Conservation (phyloP, 1,284 basidiomycete species). For the Pholiota adiposa region DNA sequence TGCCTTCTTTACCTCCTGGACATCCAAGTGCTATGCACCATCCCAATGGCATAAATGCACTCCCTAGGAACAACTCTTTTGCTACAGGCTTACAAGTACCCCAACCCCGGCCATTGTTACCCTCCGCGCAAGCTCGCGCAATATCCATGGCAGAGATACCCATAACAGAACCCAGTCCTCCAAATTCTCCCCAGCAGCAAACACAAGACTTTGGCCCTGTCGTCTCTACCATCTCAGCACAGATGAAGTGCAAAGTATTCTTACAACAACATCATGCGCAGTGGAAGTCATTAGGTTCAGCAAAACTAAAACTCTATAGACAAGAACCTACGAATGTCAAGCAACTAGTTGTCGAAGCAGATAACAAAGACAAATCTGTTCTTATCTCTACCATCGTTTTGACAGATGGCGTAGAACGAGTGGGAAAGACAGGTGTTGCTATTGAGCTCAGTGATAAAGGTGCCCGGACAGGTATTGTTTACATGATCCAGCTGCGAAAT, state of each 20-base stretch:
- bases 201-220: slow-evolving; percentile 64
- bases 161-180: slow-evolving; percentile 75
- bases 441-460: slow-evolving; percentile 94
- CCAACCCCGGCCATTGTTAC: slow-evolving; percentile 59
- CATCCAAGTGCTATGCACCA: slow-evolving; percentile 25
- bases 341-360: slow-evolving; percentile 94
- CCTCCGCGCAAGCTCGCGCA: slow-evolving; percentile 61
- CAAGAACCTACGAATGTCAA: slow-evolving; percentile 87
- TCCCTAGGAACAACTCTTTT: slow-evolving; percentile 41
- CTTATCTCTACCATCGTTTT: slow-evolving; percentile 96
- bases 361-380: slow-evolving; percentile 76
- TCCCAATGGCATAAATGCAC: slow-evolving; percentile 34
- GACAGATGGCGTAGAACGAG: slow-evolving; percentile 95
- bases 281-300: slow-evolving; percentile 95
- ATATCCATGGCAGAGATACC: slow-evolving; percentile 55
- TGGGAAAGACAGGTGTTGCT: slow-evolving; percentile 97
- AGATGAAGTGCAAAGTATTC: slow-evolving; percentile 99
- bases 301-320: slow-evolving; percentile 86
- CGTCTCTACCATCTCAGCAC: slow-evolving; percentile 79
- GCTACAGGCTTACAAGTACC: slow-evolving; percentile 44
- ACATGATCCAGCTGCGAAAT: slow-evolving; percentile 95
- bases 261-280: slow-evolving; percentile 93
- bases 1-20: slow-evolving; percentile 50
- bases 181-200: slow-evolving; percentile 74
- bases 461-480: slow-evolving; percentile 91